phyloP scores from a whole-genome alignment of 2,329 filamentous ascomycete species.

The Colletotrichum somersetense region DNA sequence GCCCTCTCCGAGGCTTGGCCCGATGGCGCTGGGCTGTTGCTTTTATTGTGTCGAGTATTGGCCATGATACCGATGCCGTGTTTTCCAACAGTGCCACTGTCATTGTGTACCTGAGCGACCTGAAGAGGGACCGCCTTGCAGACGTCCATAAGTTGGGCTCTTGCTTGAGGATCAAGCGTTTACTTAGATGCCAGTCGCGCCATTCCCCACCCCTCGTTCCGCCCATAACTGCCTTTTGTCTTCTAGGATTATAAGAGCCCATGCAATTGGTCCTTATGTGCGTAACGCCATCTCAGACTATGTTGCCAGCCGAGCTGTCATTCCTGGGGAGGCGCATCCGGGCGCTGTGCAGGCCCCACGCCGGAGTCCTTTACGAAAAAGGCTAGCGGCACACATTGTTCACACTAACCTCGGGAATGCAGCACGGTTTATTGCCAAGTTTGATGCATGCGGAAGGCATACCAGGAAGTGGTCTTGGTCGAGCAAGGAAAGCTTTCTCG shows the following conservation, averaged over 20 bases:
- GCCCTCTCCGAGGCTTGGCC: slow-evolving; percentile 12
- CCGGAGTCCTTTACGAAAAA: slow-evolving; percentile 27
- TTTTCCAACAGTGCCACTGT: no score
- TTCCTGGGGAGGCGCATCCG: slow-evolving; percentile 9
- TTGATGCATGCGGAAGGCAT: slow-evolving; percentile 32
- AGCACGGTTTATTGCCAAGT: slow-evolving; percentile 19
- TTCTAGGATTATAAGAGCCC: background rate
- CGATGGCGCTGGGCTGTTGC: slow-evolving; percentile 22
- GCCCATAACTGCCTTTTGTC: background rate
- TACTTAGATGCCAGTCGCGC: slow-evolving; percentile 16
- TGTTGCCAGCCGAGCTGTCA: slow-evolving; percentile 21
- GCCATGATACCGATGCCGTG: no score
- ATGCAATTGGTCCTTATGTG: background rate
- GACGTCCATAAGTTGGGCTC: slow-evolving; percentile 6
- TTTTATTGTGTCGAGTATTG: no score
- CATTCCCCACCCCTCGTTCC: slow-evolving; percentile 1
- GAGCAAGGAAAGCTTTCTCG: background rate
- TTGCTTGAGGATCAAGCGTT: slow-evolving; percentile 23
- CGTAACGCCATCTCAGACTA: slow-evolving; percentile 2
- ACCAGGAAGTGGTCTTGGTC: background rate
- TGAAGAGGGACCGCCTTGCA: no score
- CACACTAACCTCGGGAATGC: slow-evolving; percentile 30
- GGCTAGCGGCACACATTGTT: slow-evolving; percentile 20
- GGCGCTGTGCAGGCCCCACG: slow-evolving; percentile 6
- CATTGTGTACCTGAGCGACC: no score